Evolutionary conservation across 1,139 yeast genomes (phyloP).

Genomic region (Taphrina betulina): DNA sequence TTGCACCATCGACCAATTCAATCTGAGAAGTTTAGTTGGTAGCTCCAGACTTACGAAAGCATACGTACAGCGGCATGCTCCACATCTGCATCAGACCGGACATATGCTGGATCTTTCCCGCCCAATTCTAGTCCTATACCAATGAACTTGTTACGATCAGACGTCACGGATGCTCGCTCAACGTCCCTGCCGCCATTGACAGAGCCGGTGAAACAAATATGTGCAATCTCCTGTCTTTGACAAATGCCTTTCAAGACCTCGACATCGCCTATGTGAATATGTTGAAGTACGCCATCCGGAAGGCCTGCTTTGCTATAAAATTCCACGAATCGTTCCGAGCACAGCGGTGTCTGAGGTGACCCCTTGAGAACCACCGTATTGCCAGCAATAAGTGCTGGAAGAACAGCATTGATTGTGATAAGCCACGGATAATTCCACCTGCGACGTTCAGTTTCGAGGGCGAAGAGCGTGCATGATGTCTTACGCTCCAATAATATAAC

Average conservation of each 20-base stretch:
- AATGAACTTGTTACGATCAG: slow-evolving; percentile 33
- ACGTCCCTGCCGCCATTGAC: slow-evolving; percentile 77
- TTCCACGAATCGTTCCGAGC: slow-evolving; percentile 65
- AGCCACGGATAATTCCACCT: slow-evolving; percentile 78
- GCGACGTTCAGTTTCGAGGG: background rate
- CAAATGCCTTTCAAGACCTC: slow-evolving; percentile 63
- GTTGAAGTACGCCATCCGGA: slow-evolving; percentile 77
- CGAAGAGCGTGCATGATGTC: background rate
- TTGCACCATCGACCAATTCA: slow-evolving; percentile 84
- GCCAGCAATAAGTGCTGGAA: slow-evolving; percentile 81
- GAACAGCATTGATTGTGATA: slow-evolving; percentile 77
- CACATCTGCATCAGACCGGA: slow-evolving; percentile 72
- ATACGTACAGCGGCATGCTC: slow-evolving; percentile 70
- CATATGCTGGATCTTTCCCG: slow-evolving; percentile 74
- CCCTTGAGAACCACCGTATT: slow-evolving; percentile 78
- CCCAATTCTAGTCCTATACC: slow-evolving; percentile 68
- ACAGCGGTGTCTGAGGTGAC: slow-evolving; percentile 78
- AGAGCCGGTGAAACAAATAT: slow-evolving; percentile 85
- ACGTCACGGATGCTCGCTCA: slow-evolving; percentile 67
- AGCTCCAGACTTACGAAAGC: no score
- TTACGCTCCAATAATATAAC: slow-evolving; percentile 58
- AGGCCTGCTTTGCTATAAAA: slow-evolving; percentile 69
- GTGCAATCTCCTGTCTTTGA: slow-evolving; percentile 62
- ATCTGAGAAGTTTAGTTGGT: no score
- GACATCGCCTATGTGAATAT: slow-evolving; percentile 59